These are phyloP conservation scores for Chrysopogon serrulatus DNA, from an alignment of 176 grass and related monocot genomes.

Conservation along the genomic window DNA sequence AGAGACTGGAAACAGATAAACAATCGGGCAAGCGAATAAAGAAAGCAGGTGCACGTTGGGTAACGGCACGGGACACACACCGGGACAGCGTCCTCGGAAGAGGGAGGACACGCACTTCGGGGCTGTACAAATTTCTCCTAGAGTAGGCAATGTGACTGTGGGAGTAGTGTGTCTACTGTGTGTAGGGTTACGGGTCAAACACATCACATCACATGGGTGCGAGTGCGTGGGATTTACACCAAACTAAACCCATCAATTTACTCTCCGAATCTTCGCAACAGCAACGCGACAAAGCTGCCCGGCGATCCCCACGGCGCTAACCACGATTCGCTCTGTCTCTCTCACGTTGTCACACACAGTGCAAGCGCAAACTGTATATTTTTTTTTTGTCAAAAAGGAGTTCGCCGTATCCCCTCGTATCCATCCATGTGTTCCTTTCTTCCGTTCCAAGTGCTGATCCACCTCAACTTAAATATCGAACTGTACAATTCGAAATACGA, in stretches of 20 bases:
- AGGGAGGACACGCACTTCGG: not conserved
- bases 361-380: too few species aligned
- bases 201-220: not conserved
- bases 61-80: conserved; percentile 21
- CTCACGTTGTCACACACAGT: not conserved
- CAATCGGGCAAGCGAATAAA: too few species aligned
- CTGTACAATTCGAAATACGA: not conserved
- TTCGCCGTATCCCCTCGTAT: too few species aligned
- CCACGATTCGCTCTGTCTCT: not conserved
- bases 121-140: not conserved
- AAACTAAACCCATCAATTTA: too few species aligned
- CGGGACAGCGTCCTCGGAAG: not conserved
- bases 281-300: conserved; percentile 40
- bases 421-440: too few species aligned
- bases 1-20: too few species aligned
- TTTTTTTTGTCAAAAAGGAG: too few species aligned
- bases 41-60: not conserved
- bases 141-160: not conserved
- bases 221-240: not conserved
- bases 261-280: conserved; percentile 62
- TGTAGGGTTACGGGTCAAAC: too few species aligned
- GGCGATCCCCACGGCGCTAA: conserved; percentile 22
- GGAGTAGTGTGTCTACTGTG: too few species aligned
- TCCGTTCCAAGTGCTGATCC: too few species aligned
- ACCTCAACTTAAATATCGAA: too few species aligned